A percentile compares a stretch with the other conserved stretches of the same genome.
phyloP scores from a whole-genome alignment of 2,329 filamentous ascomycete species.

The Aspergillus sp. region DNA sequence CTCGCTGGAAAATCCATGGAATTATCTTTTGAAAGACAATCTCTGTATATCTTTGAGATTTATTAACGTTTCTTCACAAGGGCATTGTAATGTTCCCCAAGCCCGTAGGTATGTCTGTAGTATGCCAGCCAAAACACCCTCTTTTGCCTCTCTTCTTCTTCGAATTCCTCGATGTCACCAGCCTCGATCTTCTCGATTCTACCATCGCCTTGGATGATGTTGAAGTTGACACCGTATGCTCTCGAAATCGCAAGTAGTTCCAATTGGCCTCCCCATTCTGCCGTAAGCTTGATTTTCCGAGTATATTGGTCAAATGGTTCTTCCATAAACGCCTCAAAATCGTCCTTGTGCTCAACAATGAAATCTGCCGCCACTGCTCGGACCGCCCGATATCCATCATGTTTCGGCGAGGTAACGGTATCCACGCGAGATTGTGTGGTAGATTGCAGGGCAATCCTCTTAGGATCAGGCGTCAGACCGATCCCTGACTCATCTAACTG shows the following conservation, averaged over 20 bases:
- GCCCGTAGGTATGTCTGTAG: slow-evolving; percentile 86
- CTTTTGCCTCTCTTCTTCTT: slow-evolving; percentile 40
- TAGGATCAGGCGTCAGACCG: slow-evolving; percentile 32
- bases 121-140: slow-evolving; percentile 85
- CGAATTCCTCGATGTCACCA: slow-evolving; percentile 34
- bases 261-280: slow-evolving; percentile 93
- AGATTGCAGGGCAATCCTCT: slow-evolving; percentile 26
- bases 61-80: slow-evolving; percentile 49
- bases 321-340: slow-evolving; percentile 84
- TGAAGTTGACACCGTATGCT: slow-evolving; percentile 73
- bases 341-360: slow-evolving; percentile 68
- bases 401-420: slow-evolving; percentile 32
- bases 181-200: slow-evolving; percentile 70
- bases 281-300: slow-evolving; percentile 73
- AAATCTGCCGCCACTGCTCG: slow-evolving; percentile 70
- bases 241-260: slow-evolving; percentile 82
- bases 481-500: slow-evolving; percentile 58
- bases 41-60: slow-evolving; percentile 1
- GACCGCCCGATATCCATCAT: slow-evolving; percentile 60
- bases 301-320: slow-evolving; percentile 72
- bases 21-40: background rate
- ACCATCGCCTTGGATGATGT: slow-evolving; percentile 78
- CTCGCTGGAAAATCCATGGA: background rate
- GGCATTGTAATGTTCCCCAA: slow-evolving; percentile 98
- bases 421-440: slow-evolving; percentile 25